A percentile compares a stretch with the other conserved stretches of the same genome.
phyloP scores from a whole-genome alignment of 495 filamentous ascomycete species.

The Aspergillus hancockii region DNA sequence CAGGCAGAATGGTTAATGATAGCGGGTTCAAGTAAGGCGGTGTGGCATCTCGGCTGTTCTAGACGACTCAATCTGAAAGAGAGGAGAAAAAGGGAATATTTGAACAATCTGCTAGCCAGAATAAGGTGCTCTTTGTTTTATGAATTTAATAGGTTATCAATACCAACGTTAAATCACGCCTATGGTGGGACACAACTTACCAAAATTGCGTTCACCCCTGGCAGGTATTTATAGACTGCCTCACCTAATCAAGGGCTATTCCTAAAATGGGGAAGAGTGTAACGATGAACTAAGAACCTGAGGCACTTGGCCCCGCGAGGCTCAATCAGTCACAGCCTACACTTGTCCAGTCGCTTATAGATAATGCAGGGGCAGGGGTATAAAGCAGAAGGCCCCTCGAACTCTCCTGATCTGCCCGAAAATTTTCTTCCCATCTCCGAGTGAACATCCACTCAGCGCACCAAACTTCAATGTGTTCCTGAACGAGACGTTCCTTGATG shows the following conservation, averaged over 20 bases:
- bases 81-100: too few relatives aligned
- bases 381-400: neutral
- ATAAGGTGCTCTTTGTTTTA: too few relatives aligned
- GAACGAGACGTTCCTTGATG: neutral
- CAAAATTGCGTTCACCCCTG: too few relatives aligned
- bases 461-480: neutral
- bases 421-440: neutral
- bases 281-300: neutral
- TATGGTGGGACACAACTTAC: too few relatives aligned
- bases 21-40: too few relatives aligned
- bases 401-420: neutral
- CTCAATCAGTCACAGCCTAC: neutral
- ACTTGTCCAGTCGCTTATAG: neutral
- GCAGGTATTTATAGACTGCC: neutral
- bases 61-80: too few relatives aligned
- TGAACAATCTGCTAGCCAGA: too few relatives aligned
- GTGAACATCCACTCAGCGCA: neutral
- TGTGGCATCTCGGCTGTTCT: too few relatives aligned
- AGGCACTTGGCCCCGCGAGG: slow-evolving; percentile 3
- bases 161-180: too few relatives aligned
- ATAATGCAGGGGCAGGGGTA: neutral
- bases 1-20: too few relatives aligned
- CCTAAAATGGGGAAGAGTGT: neutral
- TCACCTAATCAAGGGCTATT: neutral
- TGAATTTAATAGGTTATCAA: too few relatives aligned